Evolutionary conservation across 2,329 filamentous ascomycete genomes (phyloP), one percentile per base, ranked within the genome.

Genomic region (Periconia digitata): DNA sequence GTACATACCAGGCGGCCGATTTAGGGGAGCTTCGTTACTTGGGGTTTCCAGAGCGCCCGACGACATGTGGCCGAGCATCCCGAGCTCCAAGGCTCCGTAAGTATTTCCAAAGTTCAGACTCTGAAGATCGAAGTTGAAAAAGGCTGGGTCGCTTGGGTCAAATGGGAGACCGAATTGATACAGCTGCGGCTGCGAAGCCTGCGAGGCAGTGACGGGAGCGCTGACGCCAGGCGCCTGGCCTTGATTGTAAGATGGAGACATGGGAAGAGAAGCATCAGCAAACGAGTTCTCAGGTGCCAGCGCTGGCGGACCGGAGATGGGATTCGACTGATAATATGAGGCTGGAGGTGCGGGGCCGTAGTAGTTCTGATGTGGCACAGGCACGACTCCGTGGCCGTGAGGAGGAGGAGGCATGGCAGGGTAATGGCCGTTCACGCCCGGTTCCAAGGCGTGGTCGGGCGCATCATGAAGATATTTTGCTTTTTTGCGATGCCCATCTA

Each of bases 391-490:
- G 21, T 60, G 43, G 17, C 66, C 57, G 39, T 68, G 64, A 20
- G 37, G 62, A 17, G 62, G 60, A 13, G 66, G 51, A 32, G 63
- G 60, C 76, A 69, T 60, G 73, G 74, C 71, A 71, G 78, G 82
- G 63, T 87, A 89, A 62, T 84, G 87, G 23, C 85, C 84, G 5
- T 86, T 85, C 40, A 94, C 80, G 36, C 94, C 90, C n/a, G 92
- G 90, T 67, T 92, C 83, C 53, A 96, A 79, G 39, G 91, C 91
- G 69, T 95, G 91, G 44, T 90, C 85, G 29, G 92, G 92, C 21
- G 92, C 91, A 79, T 97, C 94, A 67, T 97, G 92, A 47, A 99
- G 87, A 72, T 99, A 99, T 72, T 99, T 99, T 44, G 94, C 94
- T 80, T 97, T 99, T 74, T 99, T 99, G 55, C 94, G 87, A 43